Percentiles rank a stretch among this genome's conserved stretches.
phyloP scores from a whole-genome alignment of 495 filamentous ascomycete species.

The Xylaria intraflava region DNA sequence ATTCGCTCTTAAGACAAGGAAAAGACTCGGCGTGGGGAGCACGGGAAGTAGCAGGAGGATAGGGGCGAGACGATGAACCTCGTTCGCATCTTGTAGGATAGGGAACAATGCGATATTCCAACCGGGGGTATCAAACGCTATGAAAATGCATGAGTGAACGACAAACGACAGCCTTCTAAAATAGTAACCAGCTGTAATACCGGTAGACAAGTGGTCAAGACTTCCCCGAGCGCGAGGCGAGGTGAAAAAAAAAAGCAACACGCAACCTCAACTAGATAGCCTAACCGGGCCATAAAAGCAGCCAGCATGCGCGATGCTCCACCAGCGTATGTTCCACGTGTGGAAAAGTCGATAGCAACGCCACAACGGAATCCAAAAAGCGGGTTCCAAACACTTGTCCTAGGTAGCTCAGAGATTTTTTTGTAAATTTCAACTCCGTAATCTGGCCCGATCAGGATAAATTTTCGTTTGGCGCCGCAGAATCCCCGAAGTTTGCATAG shows the following conservation, averaged over 20 bases:
- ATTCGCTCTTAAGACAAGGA: background rate
- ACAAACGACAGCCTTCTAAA: background rate
- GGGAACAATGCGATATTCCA: background rate
- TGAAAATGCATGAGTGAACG: constrained; percentile 2
- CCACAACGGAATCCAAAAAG: background rate
- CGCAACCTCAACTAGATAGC: background rate
- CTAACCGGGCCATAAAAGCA: background rate
- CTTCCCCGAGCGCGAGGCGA: background rate
- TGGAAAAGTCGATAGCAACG: background rate
- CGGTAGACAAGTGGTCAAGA: background rate
- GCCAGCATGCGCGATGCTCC: background rate
- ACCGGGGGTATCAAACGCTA: constrained; percentile 9
- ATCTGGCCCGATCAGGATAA: background rate
- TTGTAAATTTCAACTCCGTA: background rate
- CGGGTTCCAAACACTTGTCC: background rate
- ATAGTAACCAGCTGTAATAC: background rate
- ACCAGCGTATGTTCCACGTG: background rate
- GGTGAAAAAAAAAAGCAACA: background rate
- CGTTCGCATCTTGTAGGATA: background rate
- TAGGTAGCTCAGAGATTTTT: background rate
- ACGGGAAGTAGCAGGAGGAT: background rate
- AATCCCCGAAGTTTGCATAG: background rate
- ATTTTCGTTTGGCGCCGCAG: background rate
- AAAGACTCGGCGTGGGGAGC: background rate
- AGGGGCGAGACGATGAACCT: background rate